phyloP scores from a whole-genome alignment of 768 basidiomycete genomes.

The Auricularia auricula-judae region DNA sequence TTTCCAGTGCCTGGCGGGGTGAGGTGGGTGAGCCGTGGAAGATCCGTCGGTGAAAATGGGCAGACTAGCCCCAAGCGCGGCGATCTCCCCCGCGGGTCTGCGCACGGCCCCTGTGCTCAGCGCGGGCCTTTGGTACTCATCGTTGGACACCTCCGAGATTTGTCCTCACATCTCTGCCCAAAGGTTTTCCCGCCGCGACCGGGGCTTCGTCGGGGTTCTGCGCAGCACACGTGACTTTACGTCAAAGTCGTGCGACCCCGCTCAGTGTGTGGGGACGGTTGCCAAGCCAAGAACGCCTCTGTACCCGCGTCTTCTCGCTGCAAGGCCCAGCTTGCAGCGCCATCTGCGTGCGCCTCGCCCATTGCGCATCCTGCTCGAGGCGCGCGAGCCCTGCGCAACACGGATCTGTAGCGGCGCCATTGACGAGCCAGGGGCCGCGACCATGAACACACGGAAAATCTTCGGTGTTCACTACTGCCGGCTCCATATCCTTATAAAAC shows the following conservation, averaged over 20 bases:
- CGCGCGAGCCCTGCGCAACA: slow-evolving; percentile 1
- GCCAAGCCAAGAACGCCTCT: too few relatives aligned
- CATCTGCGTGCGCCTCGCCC: too few relatives aligned
- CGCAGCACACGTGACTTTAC: too few relatives aligned
- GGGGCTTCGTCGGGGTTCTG: too few relatives aligned
- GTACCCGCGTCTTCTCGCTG: too few relatives aligned
- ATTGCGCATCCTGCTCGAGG: too few relatives aligned
- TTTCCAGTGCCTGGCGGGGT: neutral
- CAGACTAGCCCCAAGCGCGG: neutral
- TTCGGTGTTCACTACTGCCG: slow-evolving; percentile 29
- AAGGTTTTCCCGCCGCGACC: too few relatives aligned
- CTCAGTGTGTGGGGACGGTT: neutral
- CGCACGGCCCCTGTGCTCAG: neutral
- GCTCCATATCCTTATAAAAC: neutral
- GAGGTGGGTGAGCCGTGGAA: neutral
- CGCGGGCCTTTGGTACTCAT: too few relatives aligned
- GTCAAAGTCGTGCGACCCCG: too few relatives aligned
- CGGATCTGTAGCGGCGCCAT: slow-evolving; percentile 42
- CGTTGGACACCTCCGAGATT: too few relatives aligned
- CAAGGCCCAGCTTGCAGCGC: too few relatives aligned
- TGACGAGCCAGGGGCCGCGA: slow-evolving; percentile 24
- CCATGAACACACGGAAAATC: slow-evolving; percentile 39
- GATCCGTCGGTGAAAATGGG: neutral
- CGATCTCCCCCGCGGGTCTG: neutral
- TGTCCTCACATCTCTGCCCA: too few relatives aligned